A percentile compares a stretch with the other conserved stretches of the same genome.
phyloP scores from a whole-genome alignment of 2,329 filamentous ascomycete species.

The Ambrosiella cleistominuta region DNA sequence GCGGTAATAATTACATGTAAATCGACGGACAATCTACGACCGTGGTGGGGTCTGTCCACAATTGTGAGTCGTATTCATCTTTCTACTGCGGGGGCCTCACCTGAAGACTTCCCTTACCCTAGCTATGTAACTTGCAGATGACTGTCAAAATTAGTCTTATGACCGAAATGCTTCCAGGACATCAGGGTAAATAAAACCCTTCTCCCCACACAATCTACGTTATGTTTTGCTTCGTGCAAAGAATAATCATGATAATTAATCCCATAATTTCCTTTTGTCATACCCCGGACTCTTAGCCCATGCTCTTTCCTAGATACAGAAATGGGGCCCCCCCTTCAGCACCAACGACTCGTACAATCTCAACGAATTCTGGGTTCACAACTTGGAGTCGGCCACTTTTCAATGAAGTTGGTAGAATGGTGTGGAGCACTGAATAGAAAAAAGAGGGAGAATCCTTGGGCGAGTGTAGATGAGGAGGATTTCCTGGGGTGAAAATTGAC shows the following conservation, averaged over 20 bases:
- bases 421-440: neutral
- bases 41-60: neutral
- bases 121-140: too few species aligned
- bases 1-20: neutral
- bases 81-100: too few species aligned
- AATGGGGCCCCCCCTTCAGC: neutral
- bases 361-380: neutral
- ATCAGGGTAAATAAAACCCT: neutral
- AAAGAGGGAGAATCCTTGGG: neutral
- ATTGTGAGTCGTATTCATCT: neutral
- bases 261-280: neutral
- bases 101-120: too few species aligned
- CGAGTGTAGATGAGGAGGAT: neutral
- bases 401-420: neutral
- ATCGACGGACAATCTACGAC: too few species aligned
- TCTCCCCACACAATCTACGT: neutral
- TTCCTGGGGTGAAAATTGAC: neutral
- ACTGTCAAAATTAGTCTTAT: too few species aligned
- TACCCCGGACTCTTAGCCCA: neutral
- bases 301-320: neutral
- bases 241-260: neutral
- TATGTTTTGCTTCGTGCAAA: neutral
- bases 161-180: neutral
- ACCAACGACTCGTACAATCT: neutral
- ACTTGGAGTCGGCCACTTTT: neutral